These are phyloP conservation scores for Eucalyptus pauciflora DNA, from an alignment of 345 rosid species.

Conservation along the genomic window DNA sequence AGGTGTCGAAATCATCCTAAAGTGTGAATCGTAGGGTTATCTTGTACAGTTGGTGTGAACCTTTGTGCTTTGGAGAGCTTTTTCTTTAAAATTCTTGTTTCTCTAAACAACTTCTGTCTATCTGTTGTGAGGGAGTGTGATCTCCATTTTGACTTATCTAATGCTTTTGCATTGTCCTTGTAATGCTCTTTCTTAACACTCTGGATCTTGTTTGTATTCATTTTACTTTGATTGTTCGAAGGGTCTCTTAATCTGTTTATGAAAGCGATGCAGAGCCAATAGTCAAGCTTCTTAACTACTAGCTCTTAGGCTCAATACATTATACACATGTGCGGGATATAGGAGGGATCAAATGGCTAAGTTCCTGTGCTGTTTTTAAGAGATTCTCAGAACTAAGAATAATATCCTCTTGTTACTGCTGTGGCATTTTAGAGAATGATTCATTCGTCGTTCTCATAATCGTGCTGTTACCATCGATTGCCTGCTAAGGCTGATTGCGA, in stretches of 20 bases:
- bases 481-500: too few relatives aligned
- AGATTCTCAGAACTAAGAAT: not conserved
- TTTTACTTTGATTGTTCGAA: not conserved
- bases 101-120: not conserved
- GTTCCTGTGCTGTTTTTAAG: not conserved
- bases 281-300: not conserved
- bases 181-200: not conserved
- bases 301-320: not conserved
- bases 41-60: rapidly evolving
- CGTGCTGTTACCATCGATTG: too few relatives aligned
- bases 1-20: not conserved
- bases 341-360: not conserved
- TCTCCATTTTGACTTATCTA: not conserved
- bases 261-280: not conserved
- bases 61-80: not conserved
- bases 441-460: too few relatives aligned
- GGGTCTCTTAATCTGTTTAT: not conserved
- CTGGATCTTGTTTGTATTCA: not conserved
- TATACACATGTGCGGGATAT: not conserved
- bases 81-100: not conserved
- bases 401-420: too few relatives aligned
- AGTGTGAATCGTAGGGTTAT: not conserved
- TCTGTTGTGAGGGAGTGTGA: not conserved
- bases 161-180: not conserved
- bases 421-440: too few relatives aligned